Base-by-base conservation (phyloP, 352 stramenopile genomes). In the Aphanomyces euteiches region DNA sequence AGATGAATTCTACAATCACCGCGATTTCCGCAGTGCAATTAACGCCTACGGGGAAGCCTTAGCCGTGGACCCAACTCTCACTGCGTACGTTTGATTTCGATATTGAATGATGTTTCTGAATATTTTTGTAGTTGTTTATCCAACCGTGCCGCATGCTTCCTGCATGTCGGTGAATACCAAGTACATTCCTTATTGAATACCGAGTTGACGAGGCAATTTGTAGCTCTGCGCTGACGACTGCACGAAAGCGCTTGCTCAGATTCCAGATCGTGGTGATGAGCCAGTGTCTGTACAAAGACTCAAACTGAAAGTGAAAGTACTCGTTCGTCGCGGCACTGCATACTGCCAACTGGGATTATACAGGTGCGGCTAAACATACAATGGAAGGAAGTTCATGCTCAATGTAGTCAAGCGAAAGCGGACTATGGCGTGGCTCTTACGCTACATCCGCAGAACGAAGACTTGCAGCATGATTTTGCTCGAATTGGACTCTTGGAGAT, bases 1-100 rank as follows among this genome's bases (percentile, higher is more conserved):
- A n/a, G 86, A 92, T 72, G 86, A 92, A 47, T 94, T 92, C 67
- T 92, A 88, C 45, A 82, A 81, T 39, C 79, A 79, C 2, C 83
- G 74, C 8, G 86, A 94, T 67, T 91, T 81, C 56, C 75, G 74
- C 0, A 89, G 86, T 69, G 86, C 86, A 7, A 75, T 77, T 7
- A 92, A 90, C 56, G 86, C 83, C 2, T 94, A 92, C 68, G 74
- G 72, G 10, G 86, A 94, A 56, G 79, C 84, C 34, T 73, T 92
- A 54, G 72, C 72, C 4, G 68, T 81, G 8, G 74, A 70, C 5
- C 2, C 74, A 72, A 71, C 3, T 58, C 81, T 47, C 74, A 85
- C 53, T 3, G 13, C 53, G 61, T 74, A 72, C 60, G 17, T 17
- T 12, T 54, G 37, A 13, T 58, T 59, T 56, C 17, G n/a, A 65